Conservation (phyloP, 148 eudicot species). For the Cornus controversa region DNA sequence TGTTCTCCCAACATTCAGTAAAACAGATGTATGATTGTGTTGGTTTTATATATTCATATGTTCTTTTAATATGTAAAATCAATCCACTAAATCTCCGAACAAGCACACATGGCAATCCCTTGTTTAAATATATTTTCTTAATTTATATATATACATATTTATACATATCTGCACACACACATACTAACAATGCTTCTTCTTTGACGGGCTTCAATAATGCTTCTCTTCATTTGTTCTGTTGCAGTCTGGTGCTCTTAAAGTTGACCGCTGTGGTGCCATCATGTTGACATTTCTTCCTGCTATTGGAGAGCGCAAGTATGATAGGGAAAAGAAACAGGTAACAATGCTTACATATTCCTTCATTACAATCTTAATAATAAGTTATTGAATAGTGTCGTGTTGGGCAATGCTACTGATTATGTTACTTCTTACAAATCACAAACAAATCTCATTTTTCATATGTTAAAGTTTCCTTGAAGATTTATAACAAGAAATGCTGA, state of each 20-base stretch:
- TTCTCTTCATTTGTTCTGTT: neutral
- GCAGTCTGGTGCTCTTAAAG: slow-evolving; percentile 64
- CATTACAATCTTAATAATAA: neutral
- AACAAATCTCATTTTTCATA: neutral
- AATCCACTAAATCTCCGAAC: neutral
- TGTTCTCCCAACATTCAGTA: slow-evolving; percentile 58
- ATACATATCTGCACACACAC: neutral
- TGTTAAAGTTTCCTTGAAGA: neutral
- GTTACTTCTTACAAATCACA: neutral
- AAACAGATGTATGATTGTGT: slow-evolving; percentile 48
- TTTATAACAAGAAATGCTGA: neutral
- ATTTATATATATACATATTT: slow-evolving; percentile 1
- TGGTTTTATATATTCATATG: neutral
- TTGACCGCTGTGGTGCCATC: slow-evolving; percentile 71
- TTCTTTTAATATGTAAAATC: neutral
- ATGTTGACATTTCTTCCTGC: slow-evolving; percentile 76
- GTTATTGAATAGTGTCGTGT: neutral
- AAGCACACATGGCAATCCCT: neutral
- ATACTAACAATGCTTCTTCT: slow-evolving; percentile 9
- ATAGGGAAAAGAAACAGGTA: slow-evolving; percentile 95
- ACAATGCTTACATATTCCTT: neutral
- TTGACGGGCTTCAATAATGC: neutral
- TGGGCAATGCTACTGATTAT: neutral
- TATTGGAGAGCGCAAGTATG: slow-evolving; percentile 89
- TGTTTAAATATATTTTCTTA: neutral